Conservation (phyloP, 179 eudicot genomes). For the Nepenthes alata region DNA sequence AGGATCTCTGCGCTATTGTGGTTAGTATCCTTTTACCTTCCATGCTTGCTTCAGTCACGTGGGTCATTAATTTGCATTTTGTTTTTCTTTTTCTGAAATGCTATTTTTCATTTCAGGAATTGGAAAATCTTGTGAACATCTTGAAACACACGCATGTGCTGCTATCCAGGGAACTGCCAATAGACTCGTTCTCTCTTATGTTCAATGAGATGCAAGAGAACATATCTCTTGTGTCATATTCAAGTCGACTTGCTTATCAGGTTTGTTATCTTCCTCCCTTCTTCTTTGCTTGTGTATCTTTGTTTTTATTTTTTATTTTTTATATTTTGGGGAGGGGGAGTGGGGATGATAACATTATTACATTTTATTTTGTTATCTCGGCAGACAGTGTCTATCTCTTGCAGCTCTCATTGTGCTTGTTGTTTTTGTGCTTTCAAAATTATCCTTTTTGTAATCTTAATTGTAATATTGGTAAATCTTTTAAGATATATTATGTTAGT, state of each 20-base stretch:
- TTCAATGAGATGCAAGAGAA: constrained; percentile 95
- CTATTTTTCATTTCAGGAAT: constrained; percentile 47
- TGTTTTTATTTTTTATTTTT: neutral
- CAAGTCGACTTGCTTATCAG: constrained; percentile 96
- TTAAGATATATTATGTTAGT: no score
- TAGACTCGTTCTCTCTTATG: constrained; percentile 69
- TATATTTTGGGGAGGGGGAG: neutral
- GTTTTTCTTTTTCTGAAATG: neutral
- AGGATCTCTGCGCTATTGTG: constrained; percentile 88
- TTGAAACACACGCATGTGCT: constrained; percentile 74
- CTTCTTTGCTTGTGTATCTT: neutral
- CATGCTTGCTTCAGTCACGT: constrained; percentile 4
- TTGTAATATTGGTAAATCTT: no score
- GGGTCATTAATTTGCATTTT: constrained; percentile 1
- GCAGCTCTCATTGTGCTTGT: no score
- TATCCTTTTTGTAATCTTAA: no score
- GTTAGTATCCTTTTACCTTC: constrained; percentile 29
- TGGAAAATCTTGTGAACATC: constrained; percentile 72
- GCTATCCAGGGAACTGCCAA: constrained; percentile 55
- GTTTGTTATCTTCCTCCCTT: constrained; percentile 18
- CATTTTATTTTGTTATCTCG: no score
- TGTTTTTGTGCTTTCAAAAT: no score
- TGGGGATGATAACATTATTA: no score
- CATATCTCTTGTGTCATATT: constrained; percentile 82
- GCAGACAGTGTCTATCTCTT: no score